Evolutionary conservation across 176 grass and related monocot genomes (phyloP), one percentile per base, ranked within the genome.

Genomic region (Phyllostachys edulis): DNA sequence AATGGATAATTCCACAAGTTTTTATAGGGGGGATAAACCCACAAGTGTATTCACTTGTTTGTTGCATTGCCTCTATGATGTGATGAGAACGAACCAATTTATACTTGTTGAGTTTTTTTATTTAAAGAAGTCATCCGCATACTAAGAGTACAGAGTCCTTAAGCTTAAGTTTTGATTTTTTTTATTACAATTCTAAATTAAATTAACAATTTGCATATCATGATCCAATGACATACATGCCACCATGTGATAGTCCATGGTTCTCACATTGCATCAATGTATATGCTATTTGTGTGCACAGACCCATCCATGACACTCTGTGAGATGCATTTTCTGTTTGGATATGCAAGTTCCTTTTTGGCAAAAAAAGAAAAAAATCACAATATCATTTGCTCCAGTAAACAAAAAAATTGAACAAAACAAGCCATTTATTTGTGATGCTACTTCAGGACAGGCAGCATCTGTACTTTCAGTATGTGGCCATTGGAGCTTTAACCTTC

Each of bases 231-330:
- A 63, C 18, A 51, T 63, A 63, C 40, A 32, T 69, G 77, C 37
- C 26, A 76, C 54, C 78, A 85, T 71, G 88, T 89, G 82, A 49
- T 36, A 27, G 68, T 74, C 74, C 60, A 83, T 80, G 67, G 21
- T 73, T 80, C 56, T 14, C 67, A 64, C 67, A 65, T 64, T 29
- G 67, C 54, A 73, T 64, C 44, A 64, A 63, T 20, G 45, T 73
- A 59, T 73, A 52, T 80, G 66, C 74, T 85, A 87, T 80, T 12
- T 64, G 18, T 20, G 13, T 45, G 49, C 70, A 68, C 69, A 46
- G 13, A 47, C 38, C 13, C 57, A 34, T 44, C 46, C 26, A 24
- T 37, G 56, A 24, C 36, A 37, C 17, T 24, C 18, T 1, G 8
- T 39, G 15, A 64, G 6, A 63, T 37, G 7, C 54, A 47, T 44